Base-by-base conservation (phyloP, 768 basidiomycete species). In the Calvatia gigantea region DNA sequence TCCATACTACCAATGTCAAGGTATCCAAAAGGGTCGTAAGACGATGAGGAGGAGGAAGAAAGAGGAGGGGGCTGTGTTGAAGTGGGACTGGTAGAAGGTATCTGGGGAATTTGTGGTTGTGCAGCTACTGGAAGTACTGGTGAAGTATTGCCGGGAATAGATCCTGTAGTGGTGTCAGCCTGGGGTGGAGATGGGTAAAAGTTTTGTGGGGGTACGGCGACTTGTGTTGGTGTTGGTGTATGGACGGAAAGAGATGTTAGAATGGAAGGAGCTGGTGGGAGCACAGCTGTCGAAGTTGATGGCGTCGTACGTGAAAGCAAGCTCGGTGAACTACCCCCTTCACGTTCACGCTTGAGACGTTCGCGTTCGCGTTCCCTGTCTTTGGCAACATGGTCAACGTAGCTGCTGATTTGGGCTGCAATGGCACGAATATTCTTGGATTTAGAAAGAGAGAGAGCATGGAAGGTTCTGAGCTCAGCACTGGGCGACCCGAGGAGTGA, bases 291-390 rank as follows among this genome's bases (percentile, higher is more conserved):
- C 32, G 51, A 38, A 11, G 51, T 42, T 15, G 54, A 48, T 27
- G 67, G 62, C 4, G 66, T 62, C 17, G 62, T 60, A 31, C 69
- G 61, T 37, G 71, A 66, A 7, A 60, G 46, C 55, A 73, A 60
- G 43, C 67, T 70, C 6, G 75, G 75, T 1, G 75, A 74, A 23
- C 59, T 52, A 2, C 68, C 75, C 33, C 70, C 75, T 62, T 89
- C 86, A 17, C 86, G 73, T 66, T 87, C 88, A 44, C 79, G 73
- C 61, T 83, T 83, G 44, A 90, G 75, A 25, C 88, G 76, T 60
- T 91, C 89, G 5, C 89, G 76, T 66, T 94, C 91, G 54, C 77
- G 75, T 58, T 93, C 91, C 15, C 91, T 75, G 62, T 93, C 91
- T 59, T 81, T 82, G 3, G 84, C 85, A 4, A 91, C 79, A 7